A percentile compares a stretch with the other conserved stretches of the same genome.
Evolutionary conservation across 176 grass and related monocot species (phyloP).

Genomic region (barley (Hordeum vulgare)): DNA sequence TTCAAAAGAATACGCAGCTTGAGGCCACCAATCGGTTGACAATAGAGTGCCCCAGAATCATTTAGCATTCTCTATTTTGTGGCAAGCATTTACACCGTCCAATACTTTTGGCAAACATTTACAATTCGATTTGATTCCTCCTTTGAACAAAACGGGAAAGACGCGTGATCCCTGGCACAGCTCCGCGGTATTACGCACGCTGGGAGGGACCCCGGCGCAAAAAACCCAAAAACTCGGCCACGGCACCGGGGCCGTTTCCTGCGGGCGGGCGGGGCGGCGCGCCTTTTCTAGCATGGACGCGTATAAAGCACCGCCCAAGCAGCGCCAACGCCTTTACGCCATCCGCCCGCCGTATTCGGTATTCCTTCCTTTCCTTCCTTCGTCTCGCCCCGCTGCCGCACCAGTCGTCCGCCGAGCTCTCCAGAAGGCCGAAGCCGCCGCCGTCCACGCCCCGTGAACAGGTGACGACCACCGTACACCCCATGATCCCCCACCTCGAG

Average conservation of each 20-base stretch:
- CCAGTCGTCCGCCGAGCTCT: neutral
- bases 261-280: slow-evolving; percentile 21
- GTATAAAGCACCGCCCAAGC: slow-evolving; percentile 8
- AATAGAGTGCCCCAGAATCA: no score
- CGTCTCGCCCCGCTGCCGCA: neutral
- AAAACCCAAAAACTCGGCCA: neutral
- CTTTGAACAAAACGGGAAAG: neutral
- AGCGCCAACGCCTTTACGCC: neutral
- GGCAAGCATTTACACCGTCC: no score
- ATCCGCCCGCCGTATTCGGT: slow-evolving; percentile 13
- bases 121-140: neutral
- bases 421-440: neutral
- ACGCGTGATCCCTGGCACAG: neutral
- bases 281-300: neutral
- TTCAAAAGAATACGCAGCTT: no score
- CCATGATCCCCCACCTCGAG: neutral
- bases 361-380: no score
- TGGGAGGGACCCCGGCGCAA: neutral
- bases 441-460: neutral
- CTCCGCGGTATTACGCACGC: neutral
- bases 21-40: no score
- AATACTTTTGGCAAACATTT: neutral
- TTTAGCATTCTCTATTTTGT: no score
- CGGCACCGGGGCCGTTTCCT: slow-evolving; percentile 11
- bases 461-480: neutral